Conservation (phyloP, 179 eudicot species). For the Heliamphora pulchella region DNA sequence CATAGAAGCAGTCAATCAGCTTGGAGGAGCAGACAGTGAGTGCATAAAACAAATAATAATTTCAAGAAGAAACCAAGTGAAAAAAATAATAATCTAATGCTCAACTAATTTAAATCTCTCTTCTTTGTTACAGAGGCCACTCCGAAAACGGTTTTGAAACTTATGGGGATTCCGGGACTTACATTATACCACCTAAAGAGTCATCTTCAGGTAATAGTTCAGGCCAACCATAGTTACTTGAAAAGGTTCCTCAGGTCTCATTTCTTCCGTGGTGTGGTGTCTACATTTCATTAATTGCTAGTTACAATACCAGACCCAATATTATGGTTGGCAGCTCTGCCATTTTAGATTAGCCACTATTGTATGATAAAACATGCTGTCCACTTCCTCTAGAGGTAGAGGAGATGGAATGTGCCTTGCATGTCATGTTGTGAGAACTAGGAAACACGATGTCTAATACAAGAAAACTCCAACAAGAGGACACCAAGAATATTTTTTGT, state of each 20-base stretch:
- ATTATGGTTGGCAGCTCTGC: background rate
- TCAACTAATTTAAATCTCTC: conserved; percentile 14
- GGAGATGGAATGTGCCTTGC: no score
- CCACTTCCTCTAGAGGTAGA: background rate
- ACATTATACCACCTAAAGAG: conserved; percentile 91
- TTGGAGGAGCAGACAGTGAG: conserved; percentile 95
- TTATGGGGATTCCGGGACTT: conserved; percentile 91
- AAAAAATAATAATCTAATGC: background rate
- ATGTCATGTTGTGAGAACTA: background rate
- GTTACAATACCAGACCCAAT: background rate
- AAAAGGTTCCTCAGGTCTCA: background rate
- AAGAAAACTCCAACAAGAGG: background rate
- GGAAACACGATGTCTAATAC: background rate
- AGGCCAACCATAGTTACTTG: background rate
- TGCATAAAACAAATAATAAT: conserved; percentile 11
- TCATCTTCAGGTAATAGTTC: conserved; percentile 70
- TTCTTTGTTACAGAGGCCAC: conserved; percentile 68
- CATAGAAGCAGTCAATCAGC: conserved; percentile 78
- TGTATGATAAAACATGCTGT: background rate
- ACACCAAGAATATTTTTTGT: background rate
- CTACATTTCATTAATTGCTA: background rate
- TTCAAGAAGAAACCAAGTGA: no score
- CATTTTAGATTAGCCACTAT: background rate
- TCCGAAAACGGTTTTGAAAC: conserved; percentile 82
- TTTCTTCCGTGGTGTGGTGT: background rate